Base-by-base conservation (phyloP, 345 rosid species). In the Aquilaria yunnanensis region DNA sequence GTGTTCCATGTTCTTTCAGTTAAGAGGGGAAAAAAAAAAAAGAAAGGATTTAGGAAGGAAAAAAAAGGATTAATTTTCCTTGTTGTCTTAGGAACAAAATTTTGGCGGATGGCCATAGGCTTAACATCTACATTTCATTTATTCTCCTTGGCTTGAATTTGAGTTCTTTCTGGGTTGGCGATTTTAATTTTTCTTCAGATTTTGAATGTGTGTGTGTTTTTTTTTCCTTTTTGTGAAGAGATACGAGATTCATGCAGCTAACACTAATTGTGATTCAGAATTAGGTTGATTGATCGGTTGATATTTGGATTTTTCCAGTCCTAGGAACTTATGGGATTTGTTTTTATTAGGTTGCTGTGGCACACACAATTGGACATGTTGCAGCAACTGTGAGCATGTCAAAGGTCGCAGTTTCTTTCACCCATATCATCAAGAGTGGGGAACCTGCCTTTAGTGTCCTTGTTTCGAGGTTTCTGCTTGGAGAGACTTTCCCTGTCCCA, bases 331-430 rank as follows among this genome's bases (percentile, higher is more conserved):
- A 10, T 43, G 29, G 29, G 12, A 52, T 50, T 66, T 67, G 59
- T 60, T 54, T 69, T 54, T 2, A 47, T 10, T 55, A 94, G 99
- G 99, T 94, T 80, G 99, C 97, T 50, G 92, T 94, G 78, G 99
- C 99, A 14, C 99, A 94, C 58, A 88, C 99, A 60, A 90, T 94
- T 64, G 99, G 97, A 71, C 99, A 94, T 77, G 99, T 94, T 57
- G 99, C 99, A 33, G 99, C 97, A 51, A 94, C 99, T 0, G 99
- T 94, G 75, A 94, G 99, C 62, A 94, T 94, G 97, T 94, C 99
- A 23, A 94, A 94, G 79, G 99, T 94, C 70, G 99, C 99, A n/a
- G 97, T 94, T 51, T 94, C 99, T 2, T 94, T 94, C 80, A 94
- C 99, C 29, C 99, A 94, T 67, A 90, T 94, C 70, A 91, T 94